Base-by-base conservation (phyloP, 2,329 filamentous ascomycete genomes). In the Ascochyta clinopodiicola region DNA sequence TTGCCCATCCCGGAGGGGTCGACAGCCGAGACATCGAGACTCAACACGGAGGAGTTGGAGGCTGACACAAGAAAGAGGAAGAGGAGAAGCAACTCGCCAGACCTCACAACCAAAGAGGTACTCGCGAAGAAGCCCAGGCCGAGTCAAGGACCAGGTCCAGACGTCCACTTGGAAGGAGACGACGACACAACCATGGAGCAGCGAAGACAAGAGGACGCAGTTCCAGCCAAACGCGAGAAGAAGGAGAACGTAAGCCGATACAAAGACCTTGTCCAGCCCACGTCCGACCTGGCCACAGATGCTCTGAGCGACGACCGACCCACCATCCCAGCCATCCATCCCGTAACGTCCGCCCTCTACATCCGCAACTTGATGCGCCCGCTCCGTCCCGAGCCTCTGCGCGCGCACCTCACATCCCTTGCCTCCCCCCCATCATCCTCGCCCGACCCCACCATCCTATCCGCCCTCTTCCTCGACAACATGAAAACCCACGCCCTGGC, bases 351-450 rank as follows among this genome's bases (percentile, higher is more conserved):
- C 10, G 69, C 73, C 15, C 80, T 98, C 42, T 98, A 97, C 77
- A 95, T 98, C 65, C 88, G 88, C 73, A 89, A 96, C 68, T 86
- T 98, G 50, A 93, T 96, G 86, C 88, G 94, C 42, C 93, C 95
- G 9, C 81, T 98, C 21, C 89, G 91, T 56, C 84, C 86, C 0
- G 78, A 81, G 24, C 80, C 81, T 17, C 83, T 98, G 1, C 86
- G 85, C 65, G 81, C 84, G 1, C 87, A 97, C 69, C 81, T 98
- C 4, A 72, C 84, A 38, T 78, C 83, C 6, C 83, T 97, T 36
- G 91, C 91, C 2, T 81, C 86, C 3, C 81, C 87, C 0, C 79
- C 84, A 1, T 73, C 78, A 19, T 74, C 81, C 2, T 75, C 80
- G 1, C 67, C 70, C 4, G 80, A 87, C 44, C 73, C 83, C 6